A percentile compares a stretch with the other conserved stretches of the same genome.
These are phyloP conservation scores for Sporisorium graminicola DNA, from an alignment of 1,284 basidiomycete species.

Conservation along the genomic window DNA sequence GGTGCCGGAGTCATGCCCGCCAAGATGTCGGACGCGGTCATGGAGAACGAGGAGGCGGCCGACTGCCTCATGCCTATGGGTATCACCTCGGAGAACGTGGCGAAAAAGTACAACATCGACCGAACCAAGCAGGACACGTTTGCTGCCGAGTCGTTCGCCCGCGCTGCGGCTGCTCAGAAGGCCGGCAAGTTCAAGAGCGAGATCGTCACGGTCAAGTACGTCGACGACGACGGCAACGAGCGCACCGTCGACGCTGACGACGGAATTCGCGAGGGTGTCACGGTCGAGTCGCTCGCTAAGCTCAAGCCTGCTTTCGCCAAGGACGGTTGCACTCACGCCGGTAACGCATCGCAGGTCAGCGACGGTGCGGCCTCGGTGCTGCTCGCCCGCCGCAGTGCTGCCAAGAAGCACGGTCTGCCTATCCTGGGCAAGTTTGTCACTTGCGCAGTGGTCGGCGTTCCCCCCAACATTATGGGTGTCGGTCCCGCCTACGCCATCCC, in stretches of 20 bases:
- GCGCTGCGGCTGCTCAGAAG: conserved; percentile 86
- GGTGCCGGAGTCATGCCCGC: conserved; percentile 80
- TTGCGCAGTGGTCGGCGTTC: conserved; percentile 77
- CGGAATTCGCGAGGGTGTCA: conserved; percentile 87
- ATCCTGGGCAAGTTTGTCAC: conserved; percentile 92
- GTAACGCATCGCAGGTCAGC: conserved; percentile 93
- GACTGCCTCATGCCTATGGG: conserved; percentile 98
- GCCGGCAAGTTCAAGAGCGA: conserved; percentile 91
- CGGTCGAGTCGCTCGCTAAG: conserved; percentile 85
- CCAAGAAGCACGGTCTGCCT: conserved; percentile 88
- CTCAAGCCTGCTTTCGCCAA: conserved; percentile 93
- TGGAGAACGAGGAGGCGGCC: conserved; percentile 82
- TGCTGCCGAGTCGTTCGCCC: conserved; percentile 84
- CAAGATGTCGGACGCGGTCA: conserved; percentile 83
- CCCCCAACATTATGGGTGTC: conserved; percentile 69
- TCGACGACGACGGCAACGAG: conserved; percentile 82
- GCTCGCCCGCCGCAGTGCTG: conserved; percentile 85
- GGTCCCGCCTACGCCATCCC: conserved; percentile 69
- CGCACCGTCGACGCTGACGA: conserved; percentile 89
- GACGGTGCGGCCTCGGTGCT: conserved; percentile 97
- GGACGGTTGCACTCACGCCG: conserved; percentile 90
- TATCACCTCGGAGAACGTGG: conserved; percentile 96
- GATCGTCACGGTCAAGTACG: conserved; percentile 86
- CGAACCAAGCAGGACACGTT: conserved; percentile 85
- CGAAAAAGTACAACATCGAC: conserved; percentile 80